These are phyloP conservation scores for Ustilago sp. DNA, from an alignment of 1,284 basidiomycete genomes.

Conservation along the genomic window DNA sequence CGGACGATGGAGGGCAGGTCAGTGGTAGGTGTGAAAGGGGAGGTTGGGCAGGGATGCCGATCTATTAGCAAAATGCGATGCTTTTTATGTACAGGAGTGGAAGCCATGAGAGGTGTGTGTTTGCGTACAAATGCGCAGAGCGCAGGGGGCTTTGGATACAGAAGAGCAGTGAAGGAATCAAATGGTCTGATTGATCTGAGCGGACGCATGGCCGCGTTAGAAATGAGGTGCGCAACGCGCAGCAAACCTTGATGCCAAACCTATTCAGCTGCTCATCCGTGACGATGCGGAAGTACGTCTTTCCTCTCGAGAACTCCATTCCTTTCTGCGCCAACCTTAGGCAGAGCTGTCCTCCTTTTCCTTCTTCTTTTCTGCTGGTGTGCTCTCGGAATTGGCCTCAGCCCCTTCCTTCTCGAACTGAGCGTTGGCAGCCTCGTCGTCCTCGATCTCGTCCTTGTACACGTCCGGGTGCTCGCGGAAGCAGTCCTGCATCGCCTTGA, in stretches of 20 bases:
- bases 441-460: conserved; percentile 80
- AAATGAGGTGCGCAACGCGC: conserved; percentile 13
- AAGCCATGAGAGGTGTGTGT: conserved; percentile 16
- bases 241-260: conserved; percentile 8
- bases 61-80: conserved; percentile 6
- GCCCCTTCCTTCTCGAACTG: conserved; percentile 44
- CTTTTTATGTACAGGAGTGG: conserved; percentile 2
- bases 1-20: neutral
- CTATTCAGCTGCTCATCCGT: conserved; percentile 18
- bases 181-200: neutral
- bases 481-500: conserved; percentile 97
- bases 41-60: neutral
- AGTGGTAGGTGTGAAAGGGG: neutral
- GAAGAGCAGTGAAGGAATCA: neutral
- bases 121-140: conserved; percentile 2
- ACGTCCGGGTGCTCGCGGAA: conserved; percentile 95
- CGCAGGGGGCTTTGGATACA: neutral
- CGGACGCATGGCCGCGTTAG: neutral
- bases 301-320: neutral
- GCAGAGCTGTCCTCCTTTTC: conserved; percentile 19
- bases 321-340: conserved; percentile 13
- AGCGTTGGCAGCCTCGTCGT: conserved; percentile 58
- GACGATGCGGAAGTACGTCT: conserved; percentile 22
- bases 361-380: conserved; percentile 5
- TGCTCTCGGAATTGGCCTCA: conserved; percentile 15